Percentiles rank a stretch among this genome's conserved stretches.
These are phyloP conservation scores for Striga hermonthica DNA, from an alignment of 305 asterid species.

Conservation along the genomic window DNA sequence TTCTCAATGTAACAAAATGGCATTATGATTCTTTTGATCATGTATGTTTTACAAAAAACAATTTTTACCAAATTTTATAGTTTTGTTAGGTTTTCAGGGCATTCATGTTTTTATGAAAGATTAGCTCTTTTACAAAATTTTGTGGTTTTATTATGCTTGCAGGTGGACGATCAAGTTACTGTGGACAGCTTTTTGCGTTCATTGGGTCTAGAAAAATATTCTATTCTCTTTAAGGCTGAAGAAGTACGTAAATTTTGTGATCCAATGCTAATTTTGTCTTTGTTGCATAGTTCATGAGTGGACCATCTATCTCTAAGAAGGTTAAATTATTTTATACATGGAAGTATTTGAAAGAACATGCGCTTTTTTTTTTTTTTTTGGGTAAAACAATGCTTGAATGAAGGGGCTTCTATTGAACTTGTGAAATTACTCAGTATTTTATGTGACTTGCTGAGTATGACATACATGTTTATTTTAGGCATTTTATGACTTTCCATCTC, in stretches of 20 bases:
- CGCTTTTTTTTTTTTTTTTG: background rate
- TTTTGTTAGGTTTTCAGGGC: constrained; percentile 7
- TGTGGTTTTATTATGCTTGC: constrained; percentile 35
- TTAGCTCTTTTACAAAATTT: background rate
- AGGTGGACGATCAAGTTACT: constrained; percentile 65
- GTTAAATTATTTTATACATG: background rate
- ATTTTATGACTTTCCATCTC: constrained; percentile 21
- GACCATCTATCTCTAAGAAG: background rate
- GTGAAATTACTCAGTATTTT: constrained; percentile 5
- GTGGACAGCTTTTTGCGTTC: constrained; percentile 80
- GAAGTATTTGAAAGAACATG: background rate
- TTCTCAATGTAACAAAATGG: constrained; percentile 10
- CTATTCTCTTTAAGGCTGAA: constrained; percentile 79
- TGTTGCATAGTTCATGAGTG: constrained; percentile 26
- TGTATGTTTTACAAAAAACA: background rate
- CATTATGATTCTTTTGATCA: background rate
- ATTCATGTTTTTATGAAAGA: background rate
- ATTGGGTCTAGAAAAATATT: constrained; percentile 72
- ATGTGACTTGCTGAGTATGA: background rate
- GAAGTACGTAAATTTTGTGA: constrained; percentile 54
- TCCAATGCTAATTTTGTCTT: constrained; percentile 8
- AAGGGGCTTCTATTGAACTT: constrained; percentile 1
- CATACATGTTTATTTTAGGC: constrained; percentile 9
- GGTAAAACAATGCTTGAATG: constrained; percentile 8
- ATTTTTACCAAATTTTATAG: background rate